phyloP scores from a whole-genome alignment of 2,329 filamentous ascomycete species.

The Xylaria digitata region DNA sequence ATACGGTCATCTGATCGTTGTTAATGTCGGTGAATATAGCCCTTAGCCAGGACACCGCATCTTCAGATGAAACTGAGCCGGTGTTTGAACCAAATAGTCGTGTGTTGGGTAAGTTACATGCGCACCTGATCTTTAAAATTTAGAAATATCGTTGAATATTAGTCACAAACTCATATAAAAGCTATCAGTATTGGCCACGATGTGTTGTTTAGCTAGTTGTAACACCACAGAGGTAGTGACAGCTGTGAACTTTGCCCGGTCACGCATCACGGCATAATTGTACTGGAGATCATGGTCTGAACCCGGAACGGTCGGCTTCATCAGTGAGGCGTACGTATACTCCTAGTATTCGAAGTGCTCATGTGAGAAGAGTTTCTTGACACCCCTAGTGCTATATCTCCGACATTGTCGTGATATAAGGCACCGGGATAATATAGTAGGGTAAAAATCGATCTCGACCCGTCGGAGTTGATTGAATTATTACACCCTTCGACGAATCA shows the following conservation, averaged over 20 bases:
- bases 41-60: constrained; percentile 1
- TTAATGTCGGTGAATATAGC: constrained; percentile 65
- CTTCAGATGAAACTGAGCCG: not conserved
- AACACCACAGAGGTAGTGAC: not conserved
- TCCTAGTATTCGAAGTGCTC: not conserved
- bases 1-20: constrained; percentile 45
- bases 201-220: not conserved
- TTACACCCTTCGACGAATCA: no score
- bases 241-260: not conserved
- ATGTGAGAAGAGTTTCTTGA: not conserved
- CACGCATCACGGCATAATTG: not conserved
- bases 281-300: not conserved
- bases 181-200: not conserved
- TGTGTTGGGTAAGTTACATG: not conserved
- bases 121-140: not conserved
- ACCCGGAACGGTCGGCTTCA: not conserved
- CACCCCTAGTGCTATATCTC: no score
- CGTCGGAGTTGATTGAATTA: no score
- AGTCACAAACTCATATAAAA: not conserved
- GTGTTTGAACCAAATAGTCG: not conserved
- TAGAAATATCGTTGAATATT: not conserved
- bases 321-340: not conserved
- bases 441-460: no score
- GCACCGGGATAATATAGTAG: no score
- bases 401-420: no score